Evolutionary conservation across 306 rosid genomes (phyloP), one percentile per base, ranked within the genome.

Genomic region (Quillaja saponaria): DNA sequence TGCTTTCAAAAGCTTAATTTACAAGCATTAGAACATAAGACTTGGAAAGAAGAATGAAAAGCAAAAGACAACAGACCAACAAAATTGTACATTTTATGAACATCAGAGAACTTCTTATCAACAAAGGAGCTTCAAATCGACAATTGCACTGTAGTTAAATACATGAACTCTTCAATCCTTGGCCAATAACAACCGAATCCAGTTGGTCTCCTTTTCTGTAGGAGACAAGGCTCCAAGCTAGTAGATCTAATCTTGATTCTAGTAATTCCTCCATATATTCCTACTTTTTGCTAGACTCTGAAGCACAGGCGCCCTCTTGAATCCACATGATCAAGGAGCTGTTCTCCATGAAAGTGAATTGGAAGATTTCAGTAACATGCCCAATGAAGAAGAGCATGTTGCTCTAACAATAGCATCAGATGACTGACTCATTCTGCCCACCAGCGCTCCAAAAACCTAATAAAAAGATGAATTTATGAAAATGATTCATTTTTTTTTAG

Each of bases 361-460:
- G 55, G 90, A 61, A 55, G 85, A 88, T 78, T 92, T 92, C 49
- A 88, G 71, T 48, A 92, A 71, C 90, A 88, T 73, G 60, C 96
- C 98, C 55, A 91, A 74, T 33, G 98, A 90, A 6, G 90, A 74
- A 56, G 88, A 82, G 70, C 96, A 73, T 9, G 98, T 86, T 61
- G 96, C 96, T 83, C 98, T 88, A 45, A 88, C 96, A 21, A 85
- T 72, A 47, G 82, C 83, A 76, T 86, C 98, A 6, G 85, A 71
- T 14, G 96, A 92, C 49, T 78, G 87, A 55, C 92, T 82, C 88
- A 88, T 64, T 76, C 82, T 78, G 10, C 96, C 90, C 71, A 92
- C 83, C 69, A 92, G 66, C 68, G 79, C 70, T 53, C 82, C 92
- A 50, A 92, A 88, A 20, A 92, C 90, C 98, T 92, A 67, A 52